Base-by-base conservation (phyloP, 164 flowering plant species). In the Tetracentron sinense region DNA sequence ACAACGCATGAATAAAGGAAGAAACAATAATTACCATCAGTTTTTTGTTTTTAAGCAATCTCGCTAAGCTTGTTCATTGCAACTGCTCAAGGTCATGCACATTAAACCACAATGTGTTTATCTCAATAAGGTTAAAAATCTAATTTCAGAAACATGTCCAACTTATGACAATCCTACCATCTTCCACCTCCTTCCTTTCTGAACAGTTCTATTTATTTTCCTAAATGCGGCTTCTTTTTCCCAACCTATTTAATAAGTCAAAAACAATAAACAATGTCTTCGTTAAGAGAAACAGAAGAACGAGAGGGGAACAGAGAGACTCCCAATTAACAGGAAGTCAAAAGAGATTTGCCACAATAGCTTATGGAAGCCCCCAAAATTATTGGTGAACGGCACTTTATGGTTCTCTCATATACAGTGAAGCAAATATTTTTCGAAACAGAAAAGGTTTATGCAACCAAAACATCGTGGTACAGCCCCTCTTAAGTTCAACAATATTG, bases 21-120 rank as follows among this genome's bases (percentile, higher is more conserved):
- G 20, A 65, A 27, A 61, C n/a, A n/a, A n/a, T 22, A 58, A 50
- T 63, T 76, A 92, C 98, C 98, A 84, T 66, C 63, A 69, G 75
- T 76, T 85, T 92, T 69, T 66, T 81, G 71, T n/a, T n/a, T n/a
- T n/a, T 82, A 90, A 56, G 96, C 85, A 78, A 82, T 68, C 74
- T 90, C 96, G 62, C 79, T 74, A 60, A 90, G 88, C 64, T 78
- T 81, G 71, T 83, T 74, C 88, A 92, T 75, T 6, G 97, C 96
- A 71, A 78, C 68, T 77, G 83, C 80, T 92, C 96, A 68, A 77
- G 84, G 42, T 67, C 83, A 95, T 90, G 87, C 73, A 79, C 48
- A 71, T 52, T 26, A 42, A 66, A 63, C 56, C 33, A 62, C 19
- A 58, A 44, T 51, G 44, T 26, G 42, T 23, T 27, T n/a, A 35